phyloP scores from a whole-genome alignment of 176 grass and related monocot genomes.

The Otatea glauca region DNA sequence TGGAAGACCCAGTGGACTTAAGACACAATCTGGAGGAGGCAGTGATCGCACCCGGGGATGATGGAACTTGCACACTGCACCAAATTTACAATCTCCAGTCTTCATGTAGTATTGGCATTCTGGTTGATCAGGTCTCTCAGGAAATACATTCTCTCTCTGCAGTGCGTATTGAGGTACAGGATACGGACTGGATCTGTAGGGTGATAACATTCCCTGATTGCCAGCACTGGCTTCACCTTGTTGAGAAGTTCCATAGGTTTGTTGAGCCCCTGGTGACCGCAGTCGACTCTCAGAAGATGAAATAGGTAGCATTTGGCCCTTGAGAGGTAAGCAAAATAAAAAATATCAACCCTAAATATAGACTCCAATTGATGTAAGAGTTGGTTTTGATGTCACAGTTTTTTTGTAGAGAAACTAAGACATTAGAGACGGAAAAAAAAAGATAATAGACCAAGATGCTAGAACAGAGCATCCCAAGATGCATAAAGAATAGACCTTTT shows the following conservation, averaged over 20 bases:
- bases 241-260: conserved; percentile 70
- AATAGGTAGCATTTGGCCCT: conserved; percentile 63
- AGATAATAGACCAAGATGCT: neutral
- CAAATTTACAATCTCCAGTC: conserved; percentile 99
- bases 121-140: conserved; percentile 94
- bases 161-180: conserved; percentile 67
- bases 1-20: conserved; percentile 93
- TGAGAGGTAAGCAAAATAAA: conserved; percentile 43
- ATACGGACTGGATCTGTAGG: conserved; percentile 60
- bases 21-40: conserved; percentile 79
- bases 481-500: conserved; percentile 25
- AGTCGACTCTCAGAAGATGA: conserved; percentile 69
- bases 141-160: conserved; percentile 87
- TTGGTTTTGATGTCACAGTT: conserved; percentile 28
- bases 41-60: conserved; percentile 81
- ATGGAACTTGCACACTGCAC: conserved; percentile 94
- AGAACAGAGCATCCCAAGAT: neutral
- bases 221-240: conserved; percentile 69
- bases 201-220: conserved; percentile 66
- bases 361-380: conserved; percentile 3
- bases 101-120: conserved; percentile 99
- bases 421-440: neutral
- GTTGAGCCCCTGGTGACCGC: conserved; percentile 65
- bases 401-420: neutral
- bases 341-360: conserved; percentile 41